Base-by-base conservation (phyloP, 441 rosid species). In the Erodium moschatum region DNA sequence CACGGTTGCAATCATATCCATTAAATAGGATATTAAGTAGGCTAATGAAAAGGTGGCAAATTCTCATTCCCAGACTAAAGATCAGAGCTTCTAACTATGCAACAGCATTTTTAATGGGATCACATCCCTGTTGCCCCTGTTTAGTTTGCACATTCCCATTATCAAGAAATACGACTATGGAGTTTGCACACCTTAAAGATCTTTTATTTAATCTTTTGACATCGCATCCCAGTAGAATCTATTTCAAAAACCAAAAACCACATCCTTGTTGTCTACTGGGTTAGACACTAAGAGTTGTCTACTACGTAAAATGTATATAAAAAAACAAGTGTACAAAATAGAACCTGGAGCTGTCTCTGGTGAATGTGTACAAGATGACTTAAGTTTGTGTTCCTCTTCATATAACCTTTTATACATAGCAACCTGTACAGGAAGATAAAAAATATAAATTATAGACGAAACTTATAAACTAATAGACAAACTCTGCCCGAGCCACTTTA, bases 401-500 rank as follows among this genome's bases (percentile, higher is more conserved):
- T 90, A 95, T 64, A 95, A 74, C 78, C 89, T 85, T 79, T 85
- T 95, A 77, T 95, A 95, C 98, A 89, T 87, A 38, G 96, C 88
- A 82, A 95, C 98, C 98, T 95, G 75, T 60, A 63, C 27, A 48
- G 6, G 66, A 46, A 12, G 16, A 66, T 63, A 74, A 71, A 16
- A 46, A 42, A 44, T 52, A 35, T 54, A 42, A 38, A 67, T 54
- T 12, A 7, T 24, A 13, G 15, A 66, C 52, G 58, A 3, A 61
- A 44, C 50, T 44, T 11, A 44, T 44, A 3, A 61, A 44, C 50
- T 44, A 44, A 44, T 44, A 12, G 50, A 44, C 40, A 35, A 35
- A 35, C 40, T 35, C 40, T 35, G 40, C 12, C 4, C n/a, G 50
- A 0, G n/a, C 50, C 50, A 44, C 50, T 44, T 0, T 11, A 44